These are phyloP conservation scores for Diaporthe sp. DNA, from an alignment of 2,329 filamentous ascomycete genomes.

Conservation along the genomic window DNA sequence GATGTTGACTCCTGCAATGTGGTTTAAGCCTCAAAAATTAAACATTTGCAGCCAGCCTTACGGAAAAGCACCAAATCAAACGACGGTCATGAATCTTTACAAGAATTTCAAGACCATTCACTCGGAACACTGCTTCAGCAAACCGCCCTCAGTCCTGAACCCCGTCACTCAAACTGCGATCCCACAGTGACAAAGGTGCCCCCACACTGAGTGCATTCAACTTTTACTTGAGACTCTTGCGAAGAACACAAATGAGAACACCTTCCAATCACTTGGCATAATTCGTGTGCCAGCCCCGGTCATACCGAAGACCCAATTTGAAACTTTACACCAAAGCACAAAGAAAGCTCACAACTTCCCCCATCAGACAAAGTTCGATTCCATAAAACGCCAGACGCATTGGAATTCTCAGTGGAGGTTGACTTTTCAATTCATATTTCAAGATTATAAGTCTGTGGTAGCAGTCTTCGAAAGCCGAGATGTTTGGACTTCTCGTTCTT, in stretches of 20 bases:
- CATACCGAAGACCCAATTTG: background rate
- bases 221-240: background rate
- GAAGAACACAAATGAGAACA: background rate
- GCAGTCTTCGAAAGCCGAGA: background rate
- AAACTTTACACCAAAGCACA: background rate
- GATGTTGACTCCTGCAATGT: background rate
- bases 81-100: background rate
- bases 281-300: background rate
- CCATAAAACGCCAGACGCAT: background rate
- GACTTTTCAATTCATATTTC: background rate
- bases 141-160: background rate
- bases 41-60: background rate
- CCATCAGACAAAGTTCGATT: background rate
- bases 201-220: background rate
- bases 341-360: background rate
- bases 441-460: background rate
- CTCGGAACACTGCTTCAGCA: background rate
- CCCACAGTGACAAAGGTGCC: background rate
- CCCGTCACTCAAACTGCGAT: no score
- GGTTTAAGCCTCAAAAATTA: background rate
- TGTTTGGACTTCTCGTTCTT: background rate
- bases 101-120: rapidly evolving
- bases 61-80: background rate
- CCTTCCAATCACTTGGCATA: background rate
- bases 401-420: background rate